These are phyloP conservation scores for Tetrapisispora namnaoensis DNA, from an alignment of 805 yeast genomes.

Conservation along the genomic window DNA sequence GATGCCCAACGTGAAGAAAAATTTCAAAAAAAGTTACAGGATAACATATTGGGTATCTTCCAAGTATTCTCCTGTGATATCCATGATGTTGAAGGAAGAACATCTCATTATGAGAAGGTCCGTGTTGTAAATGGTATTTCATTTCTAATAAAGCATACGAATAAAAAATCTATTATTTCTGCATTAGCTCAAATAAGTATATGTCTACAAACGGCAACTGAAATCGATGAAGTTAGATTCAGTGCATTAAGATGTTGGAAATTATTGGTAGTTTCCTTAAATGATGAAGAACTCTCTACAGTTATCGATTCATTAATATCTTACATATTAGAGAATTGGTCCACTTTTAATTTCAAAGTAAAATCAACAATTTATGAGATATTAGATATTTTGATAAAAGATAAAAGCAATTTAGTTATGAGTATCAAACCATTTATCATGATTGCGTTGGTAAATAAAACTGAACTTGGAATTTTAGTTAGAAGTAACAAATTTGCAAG, in stretches of 20 bases:
- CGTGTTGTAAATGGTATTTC: slow-evolving; percentile 66
- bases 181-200: slow-evolving; percentile 81
- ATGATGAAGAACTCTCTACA: slow-evolving; percentile 47
- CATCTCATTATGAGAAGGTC: slow-evolving; percentile 62
- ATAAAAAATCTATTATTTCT: slow-evolving; percentile 46
- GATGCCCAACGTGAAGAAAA: slow-evolving; percentile 20
- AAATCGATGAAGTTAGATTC: slow-evolving; percentile 46
- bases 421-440: slow-evolving; percentile 39
- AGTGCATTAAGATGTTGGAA: slow-evolving; percentile 63
- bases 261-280: slow-evolving; percentile 47
- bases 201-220: slow-evolving; percentile 72
- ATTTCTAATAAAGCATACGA: slow-evolving; percentile 43
- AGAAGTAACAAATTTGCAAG: slow-evolving; percentile 45
- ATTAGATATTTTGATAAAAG: slow-evolving; percentile 28
- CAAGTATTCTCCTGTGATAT: slow-evolving; percentile 73
- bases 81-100: slow-evolving; percentile 60
- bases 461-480: slow-evolving; percentile 38
- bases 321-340: slow-evolving; percentile 61
- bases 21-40: slow-evolving; percentile 39
- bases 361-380: slow-evolving; percentile 44
- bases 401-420: slow-evolving; percentile 12
- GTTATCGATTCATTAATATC: slow-evolving; percentile 69
- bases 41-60: slow-evolving; percentile 61
- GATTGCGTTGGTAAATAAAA: slow-evolving; percentile 57
- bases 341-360: slow-evolving; percentile 38